These are phyloP conservation scores for Bretschneidera sinensis DNA, from an alignment of 345 rosid species.

Conservation along the genomic window DNA sequence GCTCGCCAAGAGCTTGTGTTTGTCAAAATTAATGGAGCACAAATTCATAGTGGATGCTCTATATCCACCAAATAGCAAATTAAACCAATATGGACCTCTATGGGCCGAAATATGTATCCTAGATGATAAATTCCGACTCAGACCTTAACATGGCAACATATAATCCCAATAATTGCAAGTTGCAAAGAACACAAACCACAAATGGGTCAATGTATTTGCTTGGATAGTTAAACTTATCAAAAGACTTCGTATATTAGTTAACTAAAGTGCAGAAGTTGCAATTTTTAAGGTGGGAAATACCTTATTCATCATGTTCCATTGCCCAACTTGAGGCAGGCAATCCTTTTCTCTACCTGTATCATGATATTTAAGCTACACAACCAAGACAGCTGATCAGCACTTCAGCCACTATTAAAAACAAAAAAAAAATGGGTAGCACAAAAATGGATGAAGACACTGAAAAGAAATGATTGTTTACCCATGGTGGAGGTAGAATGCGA, in stretches of 20 bases:
- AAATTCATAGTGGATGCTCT: too few species aligned
- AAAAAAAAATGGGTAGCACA: not conserved
- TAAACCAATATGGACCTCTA: too few species aligned
- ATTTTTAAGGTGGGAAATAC: constrained; percentile 28
- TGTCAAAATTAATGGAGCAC: too few species aligned
- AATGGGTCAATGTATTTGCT: too few species aligned
- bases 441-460: not conserved
- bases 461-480: constrained; percentile 40
- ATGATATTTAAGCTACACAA: constrained; percentile 84
- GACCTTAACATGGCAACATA: too few species aligned
- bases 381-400: not conserved
- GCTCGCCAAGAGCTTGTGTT: too few species aligned
- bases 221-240: too few species aligned
- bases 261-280: not conserved
- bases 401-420: not conserved
- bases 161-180: not conserved
- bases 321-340: constrained; percentile 91
- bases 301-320: constrained; percentile 99
- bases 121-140: too few species aligned
- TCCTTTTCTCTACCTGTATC: constrained; percentile 85
- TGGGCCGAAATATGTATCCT: too few species aligned
- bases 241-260: not conserved
- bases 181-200: too few species aligned
- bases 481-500: constrained; percentile 89
- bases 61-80: too few species aligned